Conservation (phyloP, 345 rosid species). For the Syzygium aromaticum region DNA sequence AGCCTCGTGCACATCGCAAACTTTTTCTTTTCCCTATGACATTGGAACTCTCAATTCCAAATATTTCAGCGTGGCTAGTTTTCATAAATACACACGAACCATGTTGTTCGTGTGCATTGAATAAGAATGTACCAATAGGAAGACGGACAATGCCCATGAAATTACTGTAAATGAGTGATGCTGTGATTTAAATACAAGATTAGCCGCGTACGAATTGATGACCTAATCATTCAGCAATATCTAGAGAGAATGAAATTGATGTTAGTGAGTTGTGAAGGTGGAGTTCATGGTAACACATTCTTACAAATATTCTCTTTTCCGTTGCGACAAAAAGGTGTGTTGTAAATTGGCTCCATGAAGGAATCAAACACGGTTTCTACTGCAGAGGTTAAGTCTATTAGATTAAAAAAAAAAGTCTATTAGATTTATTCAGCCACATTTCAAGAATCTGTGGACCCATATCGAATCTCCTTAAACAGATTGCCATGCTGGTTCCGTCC, state of each 20-base stretch:
- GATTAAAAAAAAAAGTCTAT: not conserved
- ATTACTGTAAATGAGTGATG: too few relatives aligned
- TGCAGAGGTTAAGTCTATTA: not conserved
- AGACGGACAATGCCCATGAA: not conserved
- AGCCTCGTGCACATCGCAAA: not conserved
- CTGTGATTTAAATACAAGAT: not conserved
- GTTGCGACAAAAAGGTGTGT: not conserved
- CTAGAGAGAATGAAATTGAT: not conserved
- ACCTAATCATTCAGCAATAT: not conserved
- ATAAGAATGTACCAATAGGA: not conserved
- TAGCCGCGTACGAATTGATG: not conserved
- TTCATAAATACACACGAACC: not conserved
- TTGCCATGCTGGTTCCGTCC: not conserved
- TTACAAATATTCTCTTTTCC: not conserved
- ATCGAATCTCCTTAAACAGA: not conserved
- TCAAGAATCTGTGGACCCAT: not conserved
- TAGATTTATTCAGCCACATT: not conserved
- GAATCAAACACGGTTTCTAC: not conserved
- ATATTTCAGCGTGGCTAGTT: not conserved
- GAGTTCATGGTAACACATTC: not conserved
- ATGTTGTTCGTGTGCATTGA: not conserved
- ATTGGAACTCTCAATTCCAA: not conserved
- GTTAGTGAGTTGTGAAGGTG: not conserved
- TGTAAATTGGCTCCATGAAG: not conserved
- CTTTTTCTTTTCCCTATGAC: not conserved